Conservation (phyloP, 176 grass and related monocot species). For the Eragrostis nindensis region DNA sequence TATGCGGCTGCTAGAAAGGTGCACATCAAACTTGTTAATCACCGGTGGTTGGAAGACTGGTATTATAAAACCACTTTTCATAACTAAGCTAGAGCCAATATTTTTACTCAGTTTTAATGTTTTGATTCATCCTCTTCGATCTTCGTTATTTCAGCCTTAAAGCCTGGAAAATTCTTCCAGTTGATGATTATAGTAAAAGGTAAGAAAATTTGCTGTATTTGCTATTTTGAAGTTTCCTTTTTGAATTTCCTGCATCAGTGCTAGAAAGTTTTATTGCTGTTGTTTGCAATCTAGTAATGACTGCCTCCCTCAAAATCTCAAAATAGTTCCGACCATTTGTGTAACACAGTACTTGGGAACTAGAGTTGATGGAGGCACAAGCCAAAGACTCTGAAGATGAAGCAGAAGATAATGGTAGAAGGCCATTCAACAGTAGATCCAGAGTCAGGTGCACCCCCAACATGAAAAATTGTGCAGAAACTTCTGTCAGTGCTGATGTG, state of each 20-base stretch:
- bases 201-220: constrained; percentile 24
- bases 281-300: constrained; percentile 16
- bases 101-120: constrained; percentile 5
- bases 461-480: background rate
- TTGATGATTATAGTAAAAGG: constrained; percentile 79
- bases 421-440: constrained; percentile 28
- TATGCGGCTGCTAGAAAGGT: background rate
- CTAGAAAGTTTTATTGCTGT: constrained; percentile 8
- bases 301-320: background rate
- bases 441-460: constrained; percentile 29
- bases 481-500: constrained; percentile 7
- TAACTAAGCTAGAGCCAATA: constrained; percentile 19
- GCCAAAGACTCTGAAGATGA: constrained; percentile 81
- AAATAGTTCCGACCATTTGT: constrained; percentile 39
- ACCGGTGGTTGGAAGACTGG: background rate
- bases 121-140: constrained; percentile 15
- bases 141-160: constrained; percentile 66
- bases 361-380: constrained; percentile 81
- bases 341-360: constrained; percentile 75
- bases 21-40: background rate
- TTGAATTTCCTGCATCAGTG: constrained; percentile 11
- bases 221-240: constrained; percentile 14
- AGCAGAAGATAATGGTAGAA: constrained; percentile 42
- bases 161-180: constrained; percentile 76
- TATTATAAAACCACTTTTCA: constrained; percentile 24